Evolutionary conservation across 768 basidiomycete genomes (phyloP), one percentile per base, ranked within the genome.

Genomic region (Serendipita indica): DNA sequence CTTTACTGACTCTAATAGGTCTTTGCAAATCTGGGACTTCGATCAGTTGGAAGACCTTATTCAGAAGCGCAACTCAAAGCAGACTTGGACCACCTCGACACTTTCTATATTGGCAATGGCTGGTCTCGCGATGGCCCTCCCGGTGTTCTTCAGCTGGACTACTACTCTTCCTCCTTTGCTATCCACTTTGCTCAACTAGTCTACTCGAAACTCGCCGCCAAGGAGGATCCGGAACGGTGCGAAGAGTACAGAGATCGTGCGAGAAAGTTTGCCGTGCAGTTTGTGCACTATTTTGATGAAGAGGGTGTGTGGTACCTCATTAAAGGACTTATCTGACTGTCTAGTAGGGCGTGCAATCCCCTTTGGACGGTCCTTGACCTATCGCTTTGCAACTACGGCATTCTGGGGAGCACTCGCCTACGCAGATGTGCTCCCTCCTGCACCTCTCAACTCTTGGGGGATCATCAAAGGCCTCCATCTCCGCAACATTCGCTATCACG

Each of bases 111-210:
- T 58, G 78, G 79, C 10, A 77, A 79, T 22, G 83, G 84, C 4
- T 87, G 84, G 85, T 84, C 82, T 20, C 73, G 83, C 60, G 85
- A 87, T 68, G 84, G 84, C 0, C 85, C 84, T 0, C 82, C 83
- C 63, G 84, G 84, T 12, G 81, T 86, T 4, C 72, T 81, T n/a
- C 86, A 87, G 65, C 75, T 85, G 18, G 84, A 87, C 64, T 86
- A 86, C 65, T 86, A 86, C 63, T 84, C 83, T 0, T 84, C 83
- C 1, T 84, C 83, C 3, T 86, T 86, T 65, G 85, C 84, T 20
- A 87, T 87, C 63, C 84, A 86, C 65, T 83, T 78, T 62, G 80
- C 84, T 0, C 84, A 86, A 65, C 70, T 86, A 56, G 77, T 76
- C 1, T 87, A 86, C 63, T 81, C 83, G 33, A 83, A 82, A 67